Evolutionary conservation across 768 basidiomycete genomes (phyloP).

Genomic region (Lactifluus rugatus): DNA sequence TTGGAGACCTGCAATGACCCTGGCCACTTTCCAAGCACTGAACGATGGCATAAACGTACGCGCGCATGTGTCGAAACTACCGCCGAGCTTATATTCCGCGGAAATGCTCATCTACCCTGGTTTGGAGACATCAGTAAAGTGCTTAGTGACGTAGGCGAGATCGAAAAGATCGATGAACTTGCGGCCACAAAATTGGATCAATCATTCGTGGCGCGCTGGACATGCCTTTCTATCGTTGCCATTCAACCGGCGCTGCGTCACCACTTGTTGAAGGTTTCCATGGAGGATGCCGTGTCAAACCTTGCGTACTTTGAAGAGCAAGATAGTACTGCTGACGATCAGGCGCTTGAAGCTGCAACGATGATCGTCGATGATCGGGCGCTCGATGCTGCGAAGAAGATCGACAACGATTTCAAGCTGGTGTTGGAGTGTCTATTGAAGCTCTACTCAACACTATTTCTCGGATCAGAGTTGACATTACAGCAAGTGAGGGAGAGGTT

Average conservation of each 20-base stretch:
- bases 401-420: background rate
- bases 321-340: background rate
- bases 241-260: background rate
- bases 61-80: slow-evolving; percentile 1
- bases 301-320: background rate
- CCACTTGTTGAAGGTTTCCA: background rate
- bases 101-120: background rate
- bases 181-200: no score
- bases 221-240: no score
- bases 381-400: background rate
- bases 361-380: no score
- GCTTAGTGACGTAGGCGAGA: background rate
- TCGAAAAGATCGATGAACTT: background rate
- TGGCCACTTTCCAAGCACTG: background rate
- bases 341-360: background rate
- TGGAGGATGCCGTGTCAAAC: background rate
- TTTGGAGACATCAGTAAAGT: slow-evolving; percentile 2
- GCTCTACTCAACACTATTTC: background rate
- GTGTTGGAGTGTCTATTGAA: background rate
- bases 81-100: background rate
- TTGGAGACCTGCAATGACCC: slow-evolving; percentile 4
- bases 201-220: no score
- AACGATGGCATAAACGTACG: background rate
- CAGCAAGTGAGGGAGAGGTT: background rate
- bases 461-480: background rate